A percentile compares a stretch with the other conserved stretches of the same genome.
phyloP scores from a whole-genome alignment of 441 rosid species.

The Macaranga tanarius region DNA sequence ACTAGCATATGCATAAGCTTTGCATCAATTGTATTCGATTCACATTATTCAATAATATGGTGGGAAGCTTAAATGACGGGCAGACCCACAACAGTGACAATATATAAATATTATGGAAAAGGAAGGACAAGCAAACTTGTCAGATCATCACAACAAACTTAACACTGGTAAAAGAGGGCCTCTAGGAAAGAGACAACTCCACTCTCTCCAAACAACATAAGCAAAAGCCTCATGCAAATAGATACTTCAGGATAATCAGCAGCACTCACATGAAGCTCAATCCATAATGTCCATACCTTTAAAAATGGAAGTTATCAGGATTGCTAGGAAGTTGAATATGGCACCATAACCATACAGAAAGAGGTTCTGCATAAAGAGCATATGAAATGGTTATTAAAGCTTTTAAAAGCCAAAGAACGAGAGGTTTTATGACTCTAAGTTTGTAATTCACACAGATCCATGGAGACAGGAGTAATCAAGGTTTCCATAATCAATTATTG shows the following conservation, averaged over 20 bases:
- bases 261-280: neutral
- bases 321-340: conserved; percentile 86
- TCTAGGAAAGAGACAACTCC: neutral
- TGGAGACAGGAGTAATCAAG: neutral
- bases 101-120: too few relatives aligned
- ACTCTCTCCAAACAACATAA: neutral
- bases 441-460: neutral
- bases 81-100: neutral
- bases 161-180: neutral
- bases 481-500: neutral
- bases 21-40: too few relatives aligned
- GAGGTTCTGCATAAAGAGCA: conserved; percentile 58
- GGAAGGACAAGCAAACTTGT: neutral
- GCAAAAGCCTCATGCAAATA: neutral
- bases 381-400: conserved; percentile 14
- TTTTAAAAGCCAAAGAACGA: neutral
- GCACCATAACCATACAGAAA: conserved; percentile 97
- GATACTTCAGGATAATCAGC: neutral
- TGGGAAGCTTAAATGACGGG: neutral
- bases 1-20: too few relatives aligned
- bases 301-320: conserved; percentile 56
- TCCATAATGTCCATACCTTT: conserved; percentile 53
- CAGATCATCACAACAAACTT: neutral
- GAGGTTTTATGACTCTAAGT: neutral
- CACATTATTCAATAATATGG: neutral